Evolutionary conservation across 2,329 filamentous ascomycete species (phyloP).

Genomic region (Cytospora leucostoma): DNA sequence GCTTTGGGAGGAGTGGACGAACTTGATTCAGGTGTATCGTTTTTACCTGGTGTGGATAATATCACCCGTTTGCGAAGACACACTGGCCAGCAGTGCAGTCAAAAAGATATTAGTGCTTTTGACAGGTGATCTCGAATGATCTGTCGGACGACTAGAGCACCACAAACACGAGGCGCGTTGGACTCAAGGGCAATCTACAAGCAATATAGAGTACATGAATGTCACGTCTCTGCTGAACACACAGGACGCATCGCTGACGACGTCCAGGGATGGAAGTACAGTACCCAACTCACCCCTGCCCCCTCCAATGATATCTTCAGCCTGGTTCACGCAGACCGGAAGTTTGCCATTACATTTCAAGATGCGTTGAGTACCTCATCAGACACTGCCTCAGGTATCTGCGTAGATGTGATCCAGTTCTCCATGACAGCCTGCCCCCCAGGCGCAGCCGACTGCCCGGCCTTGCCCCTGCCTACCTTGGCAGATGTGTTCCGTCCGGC

Average conservation of each 20-base stretch:
- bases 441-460: slow-evolving; percentile 36
- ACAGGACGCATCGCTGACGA: not conserved
- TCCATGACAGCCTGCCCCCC: slow-evolving; percentile 74
- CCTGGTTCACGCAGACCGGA: not conserved
- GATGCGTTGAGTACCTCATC: slow-evolving; percentile 30
- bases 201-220: not conserved
- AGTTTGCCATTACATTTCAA: not conserved
- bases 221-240: not conserved
- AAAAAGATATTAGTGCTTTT: not conserved
- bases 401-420: slow-evolving; percentile 82
- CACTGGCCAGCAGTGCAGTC: not conserved
- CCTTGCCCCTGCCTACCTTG: slow-evolving; percentile 30
- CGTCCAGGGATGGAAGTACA: not conserved
- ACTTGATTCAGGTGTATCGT: not conserved
- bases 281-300: not conserved
- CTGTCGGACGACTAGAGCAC: slow-evolving; percentile 5
- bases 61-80: not conserved
- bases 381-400: slow-evolving; percentile 52
- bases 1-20: not conserved
- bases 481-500: slow-evolving; percentile 29
- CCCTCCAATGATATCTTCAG: not conserved
- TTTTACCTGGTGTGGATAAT: not conserved
- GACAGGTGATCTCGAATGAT: not conserved
- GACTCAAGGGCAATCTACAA: not conserved
- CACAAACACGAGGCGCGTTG: not conserved